Evolutionary conservation across 164 flowering plant genomes (phyloP).

Genomic region (Tetracentron sinense): DNA sequence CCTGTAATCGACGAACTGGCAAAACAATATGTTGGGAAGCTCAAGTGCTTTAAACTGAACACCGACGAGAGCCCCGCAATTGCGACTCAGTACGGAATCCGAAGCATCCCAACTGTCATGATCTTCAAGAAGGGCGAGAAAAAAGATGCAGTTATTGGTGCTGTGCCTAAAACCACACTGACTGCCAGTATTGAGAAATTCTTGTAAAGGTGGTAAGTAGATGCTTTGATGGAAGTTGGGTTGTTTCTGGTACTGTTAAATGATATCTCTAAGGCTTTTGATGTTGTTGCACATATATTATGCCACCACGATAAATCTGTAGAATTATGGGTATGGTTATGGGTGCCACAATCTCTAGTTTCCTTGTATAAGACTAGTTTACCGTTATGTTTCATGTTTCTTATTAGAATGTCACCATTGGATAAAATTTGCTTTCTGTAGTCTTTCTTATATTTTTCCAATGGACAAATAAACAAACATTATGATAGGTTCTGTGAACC

Average conservation of each 20-base stretch:
- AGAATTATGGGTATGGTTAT: conserved; percentile 23
- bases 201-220: conserved; percentile 40
- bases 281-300: not conserved
- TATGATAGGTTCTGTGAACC: too few species aligned
- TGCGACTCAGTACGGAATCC: conserved; percentile 71
- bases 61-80: conserved; percentile 69
- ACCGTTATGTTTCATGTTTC: too few species aligned
- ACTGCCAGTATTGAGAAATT: conserved; percentile 68
- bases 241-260: conserved; percentile 3
- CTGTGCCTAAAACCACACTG: conserved; percentile 78
- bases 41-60: conserved; percentile 73
- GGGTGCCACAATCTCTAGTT: conserved; percentile 10
- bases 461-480: too few species aligned
- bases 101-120: conserved; percentile 89
- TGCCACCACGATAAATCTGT: conserved; percentile 12
- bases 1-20: conserved; percentile 71
- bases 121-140: conserved; percentile 87
- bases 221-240: not conserved
- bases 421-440: too few species aligned
- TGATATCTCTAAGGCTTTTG: not conserved
- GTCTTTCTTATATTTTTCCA: too few species aligned
- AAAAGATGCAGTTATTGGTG: conserved; percentile 82
- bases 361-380: not conserved
- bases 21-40: conserved; percentile 63
- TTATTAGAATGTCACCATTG: too few species aligned